Conservation (phyloP, 305 asterid species). For the Fraxinus xanthoxyloides region DNA sequence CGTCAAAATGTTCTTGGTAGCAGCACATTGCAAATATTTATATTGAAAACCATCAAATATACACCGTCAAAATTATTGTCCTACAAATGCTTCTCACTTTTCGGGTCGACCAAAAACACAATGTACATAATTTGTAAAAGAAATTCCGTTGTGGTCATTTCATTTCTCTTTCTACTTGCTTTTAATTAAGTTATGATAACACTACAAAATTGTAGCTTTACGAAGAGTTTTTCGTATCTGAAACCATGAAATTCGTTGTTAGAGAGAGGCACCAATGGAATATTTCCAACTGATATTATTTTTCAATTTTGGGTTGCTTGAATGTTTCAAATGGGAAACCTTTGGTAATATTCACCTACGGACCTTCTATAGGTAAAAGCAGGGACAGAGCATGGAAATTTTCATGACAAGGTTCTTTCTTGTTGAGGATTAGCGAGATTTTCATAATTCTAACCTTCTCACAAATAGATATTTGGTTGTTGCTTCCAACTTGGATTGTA, state of each 20-base stretch:
- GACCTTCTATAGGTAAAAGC: background rate
- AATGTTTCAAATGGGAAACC: background rate
- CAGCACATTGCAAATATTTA: background rate
- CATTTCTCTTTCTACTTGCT: background rate
- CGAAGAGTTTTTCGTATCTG: background rate
- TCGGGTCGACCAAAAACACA: background rate
- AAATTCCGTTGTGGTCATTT: background rate
- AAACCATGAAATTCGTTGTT: background rate
- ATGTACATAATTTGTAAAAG: background rate
- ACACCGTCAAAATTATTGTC: background rate
- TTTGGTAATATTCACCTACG: background rate
- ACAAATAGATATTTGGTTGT: too few relatives aligned
- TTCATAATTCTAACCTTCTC: too few relatives aligned
- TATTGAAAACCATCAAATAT: background rate
- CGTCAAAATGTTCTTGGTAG: background rate
- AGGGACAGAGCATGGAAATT: background rate
- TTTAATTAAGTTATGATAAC: background rate
- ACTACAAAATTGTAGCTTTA: background rate
- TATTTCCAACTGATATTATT: background rate
- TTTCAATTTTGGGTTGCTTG: background rate
- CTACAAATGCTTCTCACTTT: background rate
- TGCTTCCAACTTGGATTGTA: too few relatives aligned
- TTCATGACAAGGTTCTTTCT: background rate
- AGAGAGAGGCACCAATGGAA: background rate
- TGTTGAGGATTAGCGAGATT: too few relatives aligned